phyloP scores from a whole-genome alignment of 2,329 filamentous ascomycete species.

The Colletotrichum tofieldiae region DNA sequence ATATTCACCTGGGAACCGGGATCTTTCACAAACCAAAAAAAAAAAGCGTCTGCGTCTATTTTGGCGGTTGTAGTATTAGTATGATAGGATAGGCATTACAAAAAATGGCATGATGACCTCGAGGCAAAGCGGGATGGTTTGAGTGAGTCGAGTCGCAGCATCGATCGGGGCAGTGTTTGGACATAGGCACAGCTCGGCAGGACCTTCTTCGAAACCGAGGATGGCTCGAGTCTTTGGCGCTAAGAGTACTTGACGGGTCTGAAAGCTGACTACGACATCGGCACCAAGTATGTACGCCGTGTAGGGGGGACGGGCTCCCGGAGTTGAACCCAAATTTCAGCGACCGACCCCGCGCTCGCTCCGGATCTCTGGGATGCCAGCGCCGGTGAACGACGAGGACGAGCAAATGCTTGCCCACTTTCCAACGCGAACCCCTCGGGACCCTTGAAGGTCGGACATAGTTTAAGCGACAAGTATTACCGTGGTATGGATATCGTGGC shows the following conservation, averaged over 20 bases:
- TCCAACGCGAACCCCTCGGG: not conserved
- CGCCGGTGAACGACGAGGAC: not conserved
- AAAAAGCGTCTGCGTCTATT: conserved; percentile 37
- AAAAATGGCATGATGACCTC: conserved; percentile 33
- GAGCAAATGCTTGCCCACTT: not conserved
- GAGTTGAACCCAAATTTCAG: conserved; percentile 15
- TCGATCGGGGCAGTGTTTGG: not conserved
- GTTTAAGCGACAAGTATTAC: not conserved
- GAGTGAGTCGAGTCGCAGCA: not conserved
- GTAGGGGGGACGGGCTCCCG: not conserved
- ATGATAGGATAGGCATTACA: conserved; percentile 33
- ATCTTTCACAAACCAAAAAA: not conserved
- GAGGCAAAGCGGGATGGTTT: not conserved
- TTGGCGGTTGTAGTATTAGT: conserved; percentile 35
- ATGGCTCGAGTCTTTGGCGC: not conserved
- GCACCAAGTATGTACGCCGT: conserved; percentile 19
- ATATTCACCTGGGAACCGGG: conserved; percentile 17
- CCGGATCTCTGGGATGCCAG: conserved; percentile 18
- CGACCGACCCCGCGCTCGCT: conserved; percentile 25
- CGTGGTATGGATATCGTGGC: too few relatives aligned
- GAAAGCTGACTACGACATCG: not conserved
- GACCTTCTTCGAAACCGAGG: not conserved
- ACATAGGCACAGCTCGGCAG: not conserved
- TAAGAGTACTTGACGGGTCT: not conserved
- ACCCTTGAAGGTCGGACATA: not conserved